Evolutionary conservation across 2,329 filamentous ascomycete genomes (phyloP).

Genomic region (Myrmaecium sp.): DNA sequence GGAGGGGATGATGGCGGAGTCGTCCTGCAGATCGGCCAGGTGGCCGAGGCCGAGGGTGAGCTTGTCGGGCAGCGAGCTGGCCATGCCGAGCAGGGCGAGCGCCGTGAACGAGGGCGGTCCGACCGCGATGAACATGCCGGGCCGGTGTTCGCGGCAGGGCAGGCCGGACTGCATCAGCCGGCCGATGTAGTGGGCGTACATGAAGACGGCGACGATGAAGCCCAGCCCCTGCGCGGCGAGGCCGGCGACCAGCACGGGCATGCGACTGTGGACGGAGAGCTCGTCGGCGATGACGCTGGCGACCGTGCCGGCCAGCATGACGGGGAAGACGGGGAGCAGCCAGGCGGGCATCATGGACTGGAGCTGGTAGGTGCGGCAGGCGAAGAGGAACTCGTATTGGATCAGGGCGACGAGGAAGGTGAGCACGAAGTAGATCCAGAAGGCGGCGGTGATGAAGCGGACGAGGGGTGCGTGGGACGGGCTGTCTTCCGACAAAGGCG

Average conservation of each 20-base stretch:
- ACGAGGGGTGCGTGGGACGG: constrained; percentile 23
- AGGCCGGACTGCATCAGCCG: constrained; percentile 53
- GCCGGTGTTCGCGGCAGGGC: constrained; percentile 45
- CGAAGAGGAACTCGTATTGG: constrained; percentile 49
- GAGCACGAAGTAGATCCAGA: constrained; percentile 27
- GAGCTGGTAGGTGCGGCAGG: constrained; percentile 38
- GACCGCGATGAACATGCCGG: constrained; percentile 61
- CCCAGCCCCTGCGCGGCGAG: constrained; percentile 55
- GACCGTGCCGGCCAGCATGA: constrained; percentile 58
- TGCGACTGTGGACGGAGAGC: constrained; percentile 38
- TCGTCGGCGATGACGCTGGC: constrained; percentile 46
- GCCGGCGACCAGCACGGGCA: constrained; percentile 50
- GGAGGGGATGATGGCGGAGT: constrained; percentile 18
- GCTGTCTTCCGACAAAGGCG: constrained; percentile 14
- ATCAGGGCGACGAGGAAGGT: constrained; percentile 23
- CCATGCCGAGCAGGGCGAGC: constrained; percentile 52
- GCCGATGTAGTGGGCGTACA: constrained; percentile 57
- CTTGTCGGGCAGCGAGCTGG: constrained; percentile 31
- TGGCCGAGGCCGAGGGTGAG: constrained; percentile 32
- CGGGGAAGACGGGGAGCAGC: constrained; percentile 57
- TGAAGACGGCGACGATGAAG: constrained; percentile 49
- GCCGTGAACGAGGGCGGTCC: constrained; percentile 57
- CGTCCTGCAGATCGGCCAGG: constrained; percentile 22
- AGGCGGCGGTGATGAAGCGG: constrained; percentile 21
- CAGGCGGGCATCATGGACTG: constrained; percentile 58